Base-by-base conservation (phyloP, 1,284 basidiomycete genomes). In the Microbotryum intermedium region DNA sequence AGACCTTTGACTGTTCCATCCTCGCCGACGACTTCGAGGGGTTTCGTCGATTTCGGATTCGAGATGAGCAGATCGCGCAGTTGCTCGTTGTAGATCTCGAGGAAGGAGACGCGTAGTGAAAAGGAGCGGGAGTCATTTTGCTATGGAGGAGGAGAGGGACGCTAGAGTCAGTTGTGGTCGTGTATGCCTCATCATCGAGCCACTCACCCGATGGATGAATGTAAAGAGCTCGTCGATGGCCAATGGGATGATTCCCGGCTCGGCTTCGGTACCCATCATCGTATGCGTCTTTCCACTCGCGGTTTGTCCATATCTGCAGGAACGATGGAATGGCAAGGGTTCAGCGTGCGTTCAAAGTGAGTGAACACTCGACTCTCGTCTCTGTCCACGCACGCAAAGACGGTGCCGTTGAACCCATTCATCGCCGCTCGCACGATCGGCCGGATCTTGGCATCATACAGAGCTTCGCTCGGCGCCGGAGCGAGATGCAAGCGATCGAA, bases 61-160 rank as follows among this genome's bases (percentile, higher is more conserved):
- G 72, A 61, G 10, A 72, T 67, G 3, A 78, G 70, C 9, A 82
- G 72, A 65, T 82, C 81, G 30, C 79, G 76, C 20, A 82, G 72
- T 3, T 76, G 76, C 61, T 82, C 81, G 65, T 82, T 82, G 75
- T 82, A 82, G 61, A 82, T 81, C 63, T 79, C 81, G 53, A 82
- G 75, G 66, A 82, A 82, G 9, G 79, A 79, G 20, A 82, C 80
- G 20, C 81, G 74, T 2, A 82, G 72, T 9, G 82, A 71, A 63
- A 72, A 78, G 50, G 75, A 73, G 10, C 77, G 70, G 44, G 65
- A 57, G 0, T 73, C 71, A 57, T 75, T 70, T 59, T 76, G 62
- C n/a, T 64, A 58, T 50, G 66, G 60, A 58, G 53, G 59, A 28
- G 25, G 39, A 45, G 6, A 28, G 10, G 28, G 25, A 28, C 28